phyloP scores from a whole-genome alignment of 176 grass and related monocot genomes.

The Alloteropsis semialata region DNA sequence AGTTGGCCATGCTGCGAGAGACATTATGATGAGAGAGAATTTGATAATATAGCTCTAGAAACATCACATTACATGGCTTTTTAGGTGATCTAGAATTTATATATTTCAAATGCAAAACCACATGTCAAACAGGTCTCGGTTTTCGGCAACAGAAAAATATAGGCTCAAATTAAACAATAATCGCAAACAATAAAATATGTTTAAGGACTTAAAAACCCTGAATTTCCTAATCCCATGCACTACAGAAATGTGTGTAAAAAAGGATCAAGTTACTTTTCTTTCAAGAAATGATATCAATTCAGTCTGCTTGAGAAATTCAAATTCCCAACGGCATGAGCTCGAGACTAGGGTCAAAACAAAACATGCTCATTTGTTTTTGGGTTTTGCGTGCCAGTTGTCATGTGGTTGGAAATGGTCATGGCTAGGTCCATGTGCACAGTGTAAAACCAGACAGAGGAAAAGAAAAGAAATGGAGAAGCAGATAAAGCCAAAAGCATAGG shows the following conservation, averaged over 20 bases:
- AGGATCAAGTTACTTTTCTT: background rate
- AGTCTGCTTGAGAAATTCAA: background rate
- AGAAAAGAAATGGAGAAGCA: conserved; percentile 7
- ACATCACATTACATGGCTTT: background rate
- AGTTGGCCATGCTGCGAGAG: background rate
- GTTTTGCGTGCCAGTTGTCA: conserved; percentile 43
- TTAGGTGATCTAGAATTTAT: background rate
- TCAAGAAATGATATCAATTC: background rate
- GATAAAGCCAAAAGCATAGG: conserved; percentile 60
- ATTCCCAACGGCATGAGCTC: background rate
- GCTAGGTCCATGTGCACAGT: conserved; percentile 58
- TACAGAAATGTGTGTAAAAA: background rate
- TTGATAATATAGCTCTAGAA: background rate
- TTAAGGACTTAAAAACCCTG: background rate
- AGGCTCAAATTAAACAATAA: no score
- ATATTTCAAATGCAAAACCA: background rate
- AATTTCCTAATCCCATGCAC: background rate
- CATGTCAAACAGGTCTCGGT: background rate
- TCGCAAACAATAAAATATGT: background rate
- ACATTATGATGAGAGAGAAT: background rate
- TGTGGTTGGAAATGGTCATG: conserved; percentile 30
- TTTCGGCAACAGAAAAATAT: no score
- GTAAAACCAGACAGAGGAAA: conserved; percentile 36
- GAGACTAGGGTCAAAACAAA: conserved; percentile 20
- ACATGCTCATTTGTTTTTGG: conserved; percentile 10